These are phyloP conservation scores for Dalechampia spathulata DNA, from an alignment of 441 rosid genomes.

Conservation along the genomic window DNA sequence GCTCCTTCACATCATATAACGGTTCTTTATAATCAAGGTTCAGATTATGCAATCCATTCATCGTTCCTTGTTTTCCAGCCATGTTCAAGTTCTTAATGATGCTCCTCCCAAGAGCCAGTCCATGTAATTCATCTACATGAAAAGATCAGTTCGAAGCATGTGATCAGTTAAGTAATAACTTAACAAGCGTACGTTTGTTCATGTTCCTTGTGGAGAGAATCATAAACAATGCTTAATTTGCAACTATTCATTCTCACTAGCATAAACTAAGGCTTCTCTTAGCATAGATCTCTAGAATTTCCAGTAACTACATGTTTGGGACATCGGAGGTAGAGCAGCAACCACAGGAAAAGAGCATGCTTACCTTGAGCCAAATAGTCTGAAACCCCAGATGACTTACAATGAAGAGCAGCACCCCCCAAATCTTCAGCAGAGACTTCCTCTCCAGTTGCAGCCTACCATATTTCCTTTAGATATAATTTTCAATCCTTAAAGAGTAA, in stretches of 20 bases:
- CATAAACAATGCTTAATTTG: not conserved
- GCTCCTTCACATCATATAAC: conserved; percentile 70
- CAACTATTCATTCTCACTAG: not conserved
- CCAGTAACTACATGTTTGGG: conserved; percentile 17
- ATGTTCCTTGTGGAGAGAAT: not conserved
- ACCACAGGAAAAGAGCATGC: not conserved
- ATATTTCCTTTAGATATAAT: conserved; percentile 29
- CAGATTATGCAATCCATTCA: conserved; percentile 27
- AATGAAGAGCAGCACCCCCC: conserved; percentile 88
- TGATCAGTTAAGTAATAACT: not conserved
- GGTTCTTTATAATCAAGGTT: conserved; percentile 60
- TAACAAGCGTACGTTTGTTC: not conserved
- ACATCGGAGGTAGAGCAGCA: conserved; percentile 1
- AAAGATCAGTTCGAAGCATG: conserved; percentile 4
- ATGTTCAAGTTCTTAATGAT: conserved; percentile 87
- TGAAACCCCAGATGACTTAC: conserved; percentile 93
- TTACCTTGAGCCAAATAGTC: conserved; percentile 98
- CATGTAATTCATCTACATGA: conserved; percentile 85
- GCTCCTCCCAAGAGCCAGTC: conserved; percentile 86
- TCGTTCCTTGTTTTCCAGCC: conserved; percentile 56
- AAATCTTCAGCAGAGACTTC: conserved; percentile 93
- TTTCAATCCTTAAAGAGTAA: conserved; percentile 6
- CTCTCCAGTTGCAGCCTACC: conserved; percentile 98
- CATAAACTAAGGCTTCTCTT: conserved; percentile 1
- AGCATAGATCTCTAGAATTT: conserved; percentile 6